Evolutionary conservation across 2,329 filamentous ascomycete genomes (phyloP).

Genomic region (Aspergillus jensenii): DNA sequence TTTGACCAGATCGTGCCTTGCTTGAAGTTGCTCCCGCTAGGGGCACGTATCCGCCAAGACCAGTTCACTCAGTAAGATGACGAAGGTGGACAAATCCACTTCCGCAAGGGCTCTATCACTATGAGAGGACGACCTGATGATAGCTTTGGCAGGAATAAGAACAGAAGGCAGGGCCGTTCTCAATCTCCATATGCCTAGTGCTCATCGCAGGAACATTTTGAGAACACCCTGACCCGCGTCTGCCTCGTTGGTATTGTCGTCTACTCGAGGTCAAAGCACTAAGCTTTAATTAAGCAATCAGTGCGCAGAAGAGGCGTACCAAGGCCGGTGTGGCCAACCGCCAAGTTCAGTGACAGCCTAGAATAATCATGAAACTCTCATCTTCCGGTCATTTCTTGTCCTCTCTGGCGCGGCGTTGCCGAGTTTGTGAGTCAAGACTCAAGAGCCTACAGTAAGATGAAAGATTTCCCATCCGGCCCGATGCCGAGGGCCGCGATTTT

Average conservation of each 20-base stretch:
- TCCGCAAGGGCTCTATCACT: background rate
- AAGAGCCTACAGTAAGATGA: background rate
- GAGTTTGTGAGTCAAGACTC: background rate
- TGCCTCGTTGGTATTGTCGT: too few relatives aligned
- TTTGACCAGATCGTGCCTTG: background rate
- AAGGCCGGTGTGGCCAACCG: slow-evolving; percentile 11
- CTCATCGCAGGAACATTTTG: background rate
- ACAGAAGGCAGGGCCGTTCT: background rate
- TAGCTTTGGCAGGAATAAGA: background rate
- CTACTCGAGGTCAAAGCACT: background rate
- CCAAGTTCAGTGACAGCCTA: slow-evolving; percentile 5
- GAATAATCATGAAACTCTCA: background rate
- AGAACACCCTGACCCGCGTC: too few relatives aligned
- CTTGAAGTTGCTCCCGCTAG: background rate
- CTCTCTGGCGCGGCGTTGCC: background rate
- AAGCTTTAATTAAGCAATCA: slow-evolving; percentile 25
- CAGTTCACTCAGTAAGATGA: background rate
- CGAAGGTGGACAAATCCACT: background rate
- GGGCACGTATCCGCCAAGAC: background rate
- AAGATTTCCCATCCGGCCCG: background rate
- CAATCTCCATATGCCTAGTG: background rate
- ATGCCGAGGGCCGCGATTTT: background rate
- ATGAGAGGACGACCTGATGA: background rate
- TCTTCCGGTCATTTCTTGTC: background rate
- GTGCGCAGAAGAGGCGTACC: slow-evolving; percentile 13